Evolutionary conservation across 1,284 basidiomycete genomes (phyloP), one percentile per base, ranked within the genome.

Genomic region (Puccinia coronata): DNA sequence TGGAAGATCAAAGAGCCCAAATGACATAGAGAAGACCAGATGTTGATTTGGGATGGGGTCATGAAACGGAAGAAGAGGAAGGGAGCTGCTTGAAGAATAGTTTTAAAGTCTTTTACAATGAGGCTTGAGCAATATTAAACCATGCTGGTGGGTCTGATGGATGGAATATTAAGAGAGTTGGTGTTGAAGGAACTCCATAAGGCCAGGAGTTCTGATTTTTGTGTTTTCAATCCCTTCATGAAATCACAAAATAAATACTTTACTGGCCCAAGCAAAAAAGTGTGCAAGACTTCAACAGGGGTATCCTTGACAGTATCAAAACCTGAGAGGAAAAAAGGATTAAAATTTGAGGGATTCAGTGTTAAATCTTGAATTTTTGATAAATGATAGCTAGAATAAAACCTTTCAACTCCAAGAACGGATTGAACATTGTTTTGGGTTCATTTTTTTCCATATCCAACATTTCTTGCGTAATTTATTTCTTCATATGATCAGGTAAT

Each of bases 1-100:
- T 87, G 87, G 85, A 86, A 88, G 5, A 87, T 83, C 0, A 87
- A 80, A 2, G 87, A 85, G 1, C 87, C 82, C 0, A 88, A 82
- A 53, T 82, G 85, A 0, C 85, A 87, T 6, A 43, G 83, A 14
- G 85, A 79, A 8, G 83, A 49, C 87, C 87, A 88, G 8, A 86
- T 82, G 0, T 83, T 82, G 61, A 83, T 84, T 20, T 83, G 82
- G 0, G 84, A 78, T 0, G 39, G 12, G 0, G 83, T 41, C 16
- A 86, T 70, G 3, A 87, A 71, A 43, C 84, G 87, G 87, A 83
- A 3, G 61, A 88, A 78, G 0, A 87, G 86, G 84, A 87, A 87
- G 0, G 86, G 86, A 2, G 87, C 87, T 25, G 85, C 84, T 67
- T 88, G 88, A 4, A 85, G 84, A 39, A 88, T 86, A 0, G 75